Base-by-base conservation (phyloP, 176 grass and related monocot species). In the Oropetium thomaeum region DNA sequence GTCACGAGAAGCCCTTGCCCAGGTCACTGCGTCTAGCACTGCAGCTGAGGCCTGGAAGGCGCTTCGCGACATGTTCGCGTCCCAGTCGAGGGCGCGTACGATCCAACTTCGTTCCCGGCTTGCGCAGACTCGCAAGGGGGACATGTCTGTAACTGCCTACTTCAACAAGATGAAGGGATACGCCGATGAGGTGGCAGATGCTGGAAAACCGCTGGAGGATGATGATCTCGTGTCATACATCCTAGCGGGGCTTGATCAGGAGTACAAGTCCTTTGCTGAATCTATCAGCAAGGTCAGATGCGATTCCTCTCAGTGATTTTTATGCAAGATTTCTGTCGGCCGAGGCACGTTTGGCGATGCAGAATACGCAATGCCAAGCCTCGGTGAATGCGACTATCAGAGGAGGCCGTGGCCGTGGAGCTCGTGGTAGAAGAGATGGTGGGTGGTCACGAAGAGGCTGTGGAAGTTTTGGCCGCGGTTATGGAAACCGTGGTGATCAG, bases 61-160 rank as follows among this genome's bases (percentile, higher is more conserved):
- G 3, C 1, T 58, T 2, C 10, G 14, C 2, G 4, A 3, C 3
- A 58, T 28, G 10, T 58, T 58, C 10, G 22, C 10, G 1, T 28
- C 25, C 1, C 54, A 58, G 4, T 58, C 54, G 0, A 10, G 23
- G 0, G 25, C 54, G 1, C 10, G 10, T 9, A 11, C 5, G 54
- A 28, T 19, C 1, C 4, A 62, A 13, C 4, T 62, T 1, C 29
- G 30, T 2, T 0, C 2, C 0, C 28, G 15, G 0, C 30, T 62
- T 7, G 11, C 58, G 0, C 16, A 1, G 0, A 17, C 16, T 0
- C 29, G 16, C 10, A 58, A 28, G 3, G 20, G 20, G 1, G 25
- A 58, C 0, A 8, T 28, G 0, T 28, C 10, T 0, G 3, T 16
- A 0, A 0, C 58, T 0, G 58, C 4, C 14, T 62, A 62, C 16